Base-by-base conservation (phyloP, 768 basidiomycete genomes). In the Trametes coccinea region DNA sequence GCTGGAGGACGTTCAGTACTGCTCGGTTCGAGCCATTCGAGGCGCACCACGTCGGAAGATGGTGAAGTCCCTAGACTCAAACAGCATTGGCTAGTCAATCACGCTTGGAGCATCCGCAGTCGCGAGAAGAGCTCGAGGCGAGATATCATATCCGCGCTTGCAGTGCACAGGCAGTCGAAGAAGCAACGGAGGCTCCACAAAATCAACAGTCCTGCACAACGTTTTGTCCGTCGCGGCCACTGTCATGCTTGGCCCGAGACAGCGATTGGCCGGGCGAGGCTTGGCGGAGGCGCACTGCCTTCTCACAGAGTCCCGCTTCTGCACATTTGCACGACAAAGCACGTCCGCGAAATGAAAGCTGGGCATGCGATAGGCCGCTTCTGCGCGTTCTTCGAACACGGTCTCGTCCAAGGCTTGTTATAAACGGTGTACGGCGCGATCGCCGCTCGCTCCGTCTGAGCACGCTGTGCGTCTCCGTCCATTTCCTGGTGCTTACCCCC, bases 391-490 rank as follows among this genome's bases (percentile, higher is more conserved):
- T 30, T 48, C 27, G 22, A 30, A 31, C 41, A 49, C 41, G 54
- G 41, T 62, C 50, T 62, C 50, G 54, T 54, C 46, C 53, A 16
- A 29, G 11, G n/a, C 13, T 39, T 10, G 14, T 51, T 56, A 56
- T 52, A 62, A 46, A 56, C 27, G 48, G 44, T 44, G 13, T 11
- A 46, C 30, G 17, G 37, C n/a, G 29, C 13, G 46, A 40, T 17
- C n/a, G 22, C 43, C 29, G 27, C 55, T 45, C 46, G 51, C 46
- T 53, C 52, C 10, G 61, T 58, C 61, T 48, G 56, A 54, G 52
- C 61, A 62, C 62, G 62, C 62, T 64, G 62, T 33, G 62, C 62
- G 62, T 64, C 62, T 58, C 56, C 48, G 57, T 55, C 57, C 55
- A 34, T 51, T 62, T 51, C 56, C 61, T 54, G 56, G 51, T 59